Conservation (phyloP, 495 filamentous ascomycete species). For the Aspergillus sparsus region DNA sequence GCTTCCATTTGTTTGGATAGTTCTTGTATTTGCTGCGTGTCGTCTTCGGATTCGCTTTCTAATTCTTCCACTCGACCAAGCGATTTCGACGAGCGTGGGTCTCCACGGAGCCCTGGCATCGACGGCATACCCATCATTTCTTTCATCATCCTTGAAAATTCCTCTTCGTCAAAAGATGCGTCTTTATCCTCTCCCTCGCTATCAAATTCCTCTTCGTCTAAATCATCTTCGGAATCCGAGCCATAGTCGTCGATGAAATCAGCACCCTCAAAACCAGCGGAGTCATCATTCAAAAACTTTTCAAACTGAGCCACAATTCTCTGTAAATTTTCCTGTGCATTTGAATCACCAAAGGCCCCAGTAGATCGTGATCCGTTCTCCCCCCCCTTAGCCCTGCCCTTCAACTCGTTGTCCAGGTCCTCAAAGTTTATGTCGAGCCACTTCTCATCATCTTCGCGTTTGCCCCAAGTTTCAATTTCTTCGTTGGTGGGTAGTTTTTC, state of each 20-base stretch:
- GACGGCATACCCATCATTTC: slow-evolving; percentile 89
- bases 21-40: slow-evolving; percentile 68
- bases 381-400: slow-evolving; percentile 48
- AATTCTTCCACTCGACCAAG: slow-evolving; percentile 48
- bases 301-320: slow-evolving; percentile 92
- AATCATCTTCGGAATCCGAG: slow-evolving; percentile 57
- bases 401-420: slow-evolving; percentile 81
- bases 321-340: slow-evolving; percentile 77
- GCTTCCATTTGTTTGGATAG: slow-evolving; percentile 76
- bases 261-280: slow-evolving; percentile 75
- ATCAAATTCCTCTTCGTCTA: slow-evolving; percentile 55
- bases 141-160: slow-evolving; percentile 84
- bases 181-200: slow-evolving; percentile 71
- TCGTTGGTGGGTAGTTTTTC: slow-evolving; percentile 66
- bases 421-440: slow-evolving; percentile 93
- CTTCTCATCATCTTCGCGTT: slow-evolving; percentile 73
- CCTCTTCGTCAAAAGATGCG: slow-evolving; percentile 78
- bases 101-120: slow-evolving; percentile 29
- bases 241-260: slow-evolving; percentile 69
- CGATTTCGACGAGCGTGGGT: slow-evolving; percentile 26
- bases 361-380: slow-evolving; percentile 25
- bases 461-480: slow-evolving; percentile 71
- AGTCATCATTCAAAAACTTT: slow-evolving; percentile 87
- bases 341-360: slow-evolving; percentile 72
- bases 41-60: slow-evolving; percentile 53